Conservation (phyloP, 805 yeast genomes). For the Saccharomycopsis sp. region DNA sequence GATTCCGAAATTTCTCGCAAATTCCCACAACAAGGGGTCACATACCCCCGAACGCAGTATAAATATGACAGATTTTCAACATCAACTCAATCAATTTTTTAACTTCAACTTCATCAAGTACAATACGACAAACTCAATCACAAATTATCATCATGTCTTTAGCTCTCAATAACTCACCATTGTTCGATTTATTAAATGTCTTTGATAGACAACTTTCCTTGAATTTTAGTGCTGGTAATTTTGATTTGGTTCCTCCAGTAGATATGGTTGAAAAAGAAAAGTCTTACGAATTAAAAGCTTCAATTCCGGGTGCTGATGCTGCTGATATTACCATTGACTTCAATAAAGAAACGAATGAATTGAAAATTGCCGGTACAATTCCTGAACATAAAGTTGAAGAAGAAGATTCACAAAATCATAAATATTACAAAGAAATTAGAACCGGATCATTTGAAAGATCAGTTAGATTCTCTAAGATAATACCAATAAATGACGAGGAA, state of each 20-base stretch:
- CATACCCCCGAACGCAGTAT: no score
- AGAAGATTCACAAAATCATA: background rate
- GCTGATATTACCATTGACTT: constrained; percentile 27
- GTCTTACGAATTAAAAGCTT: constrained; percentile 24
- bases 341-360: constrained; percentile 26
- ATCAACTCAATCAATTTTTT: no score
- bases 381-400: constrained; percentile 6
- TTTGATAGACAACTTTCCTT: background rate
- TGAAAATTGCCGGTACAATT: constrained; percentile 25
- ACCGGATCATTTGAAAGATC: constrained; percentile 25
- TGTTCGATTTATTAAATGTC: constrained; percentile 3
- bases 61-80: no score
- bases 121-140: constrained; percentile 2
- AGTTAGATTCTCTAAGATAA: constrained; percentile 22
- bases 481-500: constrained; percentile 24
- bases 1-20: no score
- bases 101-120: no score
- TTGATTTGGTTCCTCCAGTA: constrained; percentile 23
- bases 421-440: constrained; percentile 20
- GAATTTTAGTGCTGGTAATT: background rate
- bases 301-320: constrained; percentile 28
- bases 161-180: constrained; percentile 4
- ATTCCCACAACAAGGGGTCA: no score
- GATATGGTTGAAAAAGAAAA: constrained; percentile 27
- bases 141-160: constrained; percentile 6